Base-by-base conservation (phyloP, 768 basidiomycete species). In the Leucosporidium yakuticum region DNA sequence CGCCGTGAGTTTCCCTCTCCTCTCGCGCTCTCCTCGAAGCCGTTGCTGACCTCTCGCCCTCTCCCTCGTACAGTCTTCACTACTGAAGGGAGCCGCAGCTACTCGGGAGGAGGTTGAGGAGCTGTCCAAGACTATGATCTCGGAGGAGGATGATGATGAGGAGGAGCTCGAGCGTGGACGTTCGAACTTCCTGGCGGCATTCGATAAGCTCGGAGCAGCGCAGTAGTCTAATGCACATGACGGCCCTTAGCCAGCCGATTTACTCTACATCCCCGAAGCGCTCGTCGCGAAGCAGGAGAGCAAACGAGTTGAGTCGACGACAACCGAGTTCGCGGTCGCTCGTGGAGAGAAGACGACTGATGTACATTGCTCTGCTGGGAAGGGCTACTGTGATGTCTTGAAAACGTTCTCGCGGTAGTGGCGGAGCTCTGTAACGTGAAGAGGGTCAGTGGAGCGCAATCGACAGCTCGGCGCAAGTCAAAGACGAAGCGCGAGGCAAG, bases 1-100 rank as follows among this genome's bases (percentile, higher is more conserved):
- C 67, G 86, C 91, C 77, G 89, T 86, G 19, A 81, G 84, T 67
- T 85, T 95, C 60, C 5, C 39, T 56, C 29, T 17, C 48, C 59
- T 23, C 36, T 59, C 27, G n/a, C 21, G 21, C 19, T 12, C 17
- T 39, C 36, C 57, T n/a, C 21, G 23, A 59, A 7, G 39, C 19
- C 27, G 23, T n/a, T 9, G 9, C 57, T 59, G 23, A 59, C 36
- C 23, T 25, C 25, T 21, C 29, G 14, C 15, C 56, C 50, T 51
- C 25, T 23, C 23, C 25, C 4, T 32, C 21, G 4, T 8, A 11
- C 23, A 39, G 57, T 51, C 64, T 15, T 34, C 39, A 21, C 62
- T 71, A 8, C 51, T 63, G 20, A 17, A 63, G 39, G 71, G 71
- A 39, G 49, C 62, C 20, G 65, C 65, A 31, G 63, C 54, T 4